phyloP scores from a whole-genome alignment of 108 stramenopile species.

The Aurantiochytrium sp. region DNA sequence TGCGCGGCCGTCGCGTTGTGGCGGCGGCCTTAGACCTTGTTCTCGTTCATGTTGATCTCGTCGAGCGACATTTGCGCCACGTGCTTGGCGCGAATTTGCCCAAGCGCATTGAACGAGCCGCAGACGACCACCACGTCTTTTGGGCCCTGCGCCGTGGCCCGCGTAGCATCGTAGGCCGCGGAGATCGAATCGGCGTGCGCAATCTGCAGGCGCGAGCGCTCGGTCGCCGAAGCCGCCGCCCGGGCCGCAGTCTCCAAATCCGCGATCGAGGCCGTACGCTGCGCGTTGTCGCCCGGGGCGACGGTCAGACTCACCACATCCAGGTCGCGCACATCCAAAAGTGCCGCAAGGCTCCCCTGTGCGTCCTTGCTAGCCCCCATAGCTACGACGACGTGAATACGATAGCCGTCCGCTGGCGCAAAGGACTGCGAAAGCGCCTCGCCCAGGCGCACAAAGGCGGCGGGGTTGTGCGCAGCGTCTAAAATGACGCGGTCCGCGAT shows the following conservation, averaged over 20 bases:
- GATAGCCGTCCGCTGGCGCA: background rate
- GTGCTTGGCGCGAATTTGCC: background rate
- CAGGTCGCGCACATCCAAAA: background rate
- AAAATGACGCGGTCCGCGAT: background rate
- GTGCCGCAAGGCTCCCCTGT: background rate
- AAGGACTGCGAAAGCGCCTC: background rate
- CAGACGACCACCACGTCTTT: background rate
- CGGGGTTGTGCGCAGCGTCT: conserved; percentile 23
- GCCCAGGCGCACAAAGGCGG: background rate
- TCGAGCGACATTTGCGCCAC: background rate
- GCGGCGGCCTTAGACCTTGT: background rate
- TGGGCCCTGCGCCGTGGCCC: background rate
- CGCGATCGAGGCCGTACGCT: background rate
- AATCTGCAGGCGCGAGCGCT: background rate
- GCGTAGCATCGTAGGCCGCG: background rate
- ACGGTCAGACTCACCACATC: background rate
- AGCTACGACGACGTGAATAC: background rate
- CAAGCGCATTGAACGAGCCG: conserved; percentile 17
- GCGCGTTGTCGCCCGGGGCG: background rate
- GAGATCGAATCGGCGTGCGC: too few relatives aligned
- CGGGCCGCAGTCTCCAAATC: background rate
- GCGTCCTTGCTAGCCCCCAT: background rate
- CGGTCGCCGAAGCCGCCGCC: background rate
- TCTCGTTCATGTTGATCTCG: background rate
- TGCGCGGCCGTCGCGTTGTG: too few relatives aligned